Conservation (phyloP, 345 rosid genomes). For the Murraya paniculata region DNA sequence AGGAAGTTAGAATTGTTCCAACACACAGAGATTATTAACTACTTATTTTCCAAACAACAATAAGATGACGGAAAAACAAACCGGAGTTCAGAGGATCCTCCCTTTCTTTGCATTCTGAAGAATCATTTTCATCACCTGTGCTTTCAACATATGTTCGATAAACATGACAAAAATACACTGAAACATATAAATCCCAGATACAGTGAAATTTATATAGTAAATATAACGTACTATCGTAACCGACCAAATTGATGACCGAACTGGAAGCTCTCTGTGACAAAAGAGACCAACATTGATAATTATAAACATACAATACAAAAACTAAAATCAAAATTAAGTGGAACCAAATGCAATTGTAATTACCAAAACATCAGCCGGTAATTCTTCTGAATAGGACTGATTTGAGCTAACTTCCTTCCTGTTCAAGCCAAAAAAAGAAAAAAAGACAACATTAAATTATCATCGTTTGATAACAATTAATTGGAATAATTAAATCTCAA, state of each 20-base stretch:
- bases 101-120: conserved; percentile 35
- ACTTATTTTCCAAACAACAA: conserved; percentile 2
- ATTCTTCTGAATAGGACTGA: conserved; percentile 33
- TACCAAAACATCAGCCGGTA: conserved; percentile 54
- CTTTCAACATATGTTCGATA: conserved; percentile 9
- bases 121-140: conserved; percentile 48
- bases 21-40: not conserved
- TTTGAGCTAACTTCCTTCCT: conserved; percentile 50
- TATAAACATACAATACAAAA: not conserved
- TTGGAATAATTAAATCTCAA: conserved; percentile 4
- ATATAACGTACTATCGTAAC: conserved; percentile 48
- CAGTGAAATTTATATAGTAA: not conserved
- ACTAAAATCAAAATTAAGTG: not conserved
- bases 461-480: not conserved
- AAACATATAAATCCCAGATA: not conserved
- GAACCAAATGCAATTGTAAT: not conserved
- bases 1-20: not conserved
- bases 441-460: not conserved
- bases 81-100: conserved; percentile 34
- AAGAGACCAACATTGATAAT: not conserved
- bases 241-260: conserved; percentile 40
- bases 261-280: conserved; percentile 37
- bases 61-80: conserved; percentile 18
- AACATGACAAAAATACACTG: not conserved
- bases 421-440: conserved; percentile 15